Conservation (phyloP, 1,284 basidiomycete species). For the Pyrrhoderma lamaoense region DNA sequence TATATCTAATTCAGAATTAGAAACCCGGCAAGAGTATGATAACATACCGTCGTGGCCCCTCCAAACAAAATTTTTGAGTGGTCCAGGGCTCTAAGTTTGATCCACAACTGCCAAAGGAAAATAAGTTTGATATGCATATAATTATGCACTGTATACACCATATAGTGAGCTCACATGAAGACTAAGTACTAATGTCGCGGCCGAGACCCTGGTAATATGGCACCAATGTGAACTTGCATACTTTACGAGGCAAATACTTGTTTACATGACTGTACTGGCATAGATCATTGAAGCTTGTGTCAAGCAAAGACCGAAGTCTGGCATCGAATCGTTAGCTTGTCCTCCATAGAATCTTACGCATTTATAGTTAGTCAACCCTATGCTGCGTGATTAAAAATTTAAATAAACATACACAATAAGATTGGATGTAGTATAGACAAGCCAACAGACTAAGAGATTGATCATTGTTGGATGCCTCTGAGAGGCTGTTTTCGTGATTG, state of each 20-base stretch:
- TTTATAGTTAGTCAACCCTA: too few relatives aligned
- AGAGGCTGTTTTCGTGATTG: conserved; percentile 1
- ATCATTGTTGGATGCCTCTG: conserved; percentile 14
- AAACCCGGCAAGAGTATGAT: not conserved
- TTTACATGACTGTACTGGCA: conserved; percentile 13
- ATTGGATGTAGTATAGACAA: conserved; percentile 14
- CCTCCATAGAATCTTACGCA: conserved; percentile 11
- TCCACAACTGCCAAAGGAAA: conserved; percentile 8
- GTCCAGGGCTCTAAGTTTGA: not conserved
- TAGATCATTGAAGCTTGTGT: conserved; percentile 16
- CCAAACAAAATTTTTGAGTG: not conserved
- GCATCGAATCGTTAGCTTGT: not conserved
- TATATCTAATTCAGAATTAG: conserved; percentile 1
- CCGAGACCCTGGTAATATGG: conserved; percentile 11
- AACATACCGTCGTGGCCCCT: not conserved
- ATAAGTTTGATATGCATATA: not conserved
- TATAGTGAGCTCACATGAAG: conserved; percentile 16
- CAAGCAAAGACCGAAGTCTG: conserved; percentile 13
- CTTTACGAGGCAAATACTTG: too few relatives aligned
- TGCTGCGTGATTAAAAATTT: too few relatives aligned
- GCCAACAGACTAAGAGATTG: conserved; percentile 10
- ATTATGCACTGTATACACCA: not conserved
- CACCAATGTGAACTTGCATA: too few relatives aligned
- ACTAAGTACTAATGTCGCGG: conserved; percentile 6
- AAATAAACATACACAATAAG: conserved; percentile 10